Conservation (phyloP, 148 eudicot genomes). For the Pharnaceum exiguum region DNA sequence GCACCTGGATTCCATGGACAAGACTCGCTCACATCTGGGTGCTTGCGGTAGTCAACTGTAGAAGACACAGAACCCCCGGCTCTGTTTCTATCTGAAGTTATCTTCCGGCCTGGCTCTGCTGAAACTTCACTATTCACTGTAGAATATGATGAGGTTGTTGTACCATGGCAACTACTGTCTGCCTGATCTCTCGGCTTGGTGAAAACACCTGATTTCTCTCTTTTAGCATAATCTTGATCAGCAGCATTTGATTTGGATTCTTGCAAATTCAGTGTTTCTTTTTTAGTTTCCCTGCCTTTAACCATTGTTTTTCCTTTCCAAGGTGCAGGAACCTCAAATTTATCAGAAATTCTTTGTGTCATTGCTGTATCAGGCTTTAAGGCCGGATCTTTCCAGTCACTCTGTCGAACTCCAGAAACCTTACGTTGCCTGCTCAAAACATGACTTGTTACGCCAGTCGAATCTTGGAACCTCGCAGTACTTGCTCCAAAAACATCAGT, state of each 20-base stretch:
- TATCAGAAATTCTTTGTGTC: constrained; percentile 12
- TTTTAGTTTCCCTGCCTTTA: constrained; percentile 26
- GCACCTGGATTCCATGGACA: constrained; percentile 15
- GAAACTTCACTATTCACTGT: constrained; percentile 18
- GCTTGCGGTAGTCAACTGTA: constrained; percentile 13
- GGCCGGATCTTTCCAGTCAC: constrained; percentile 25
- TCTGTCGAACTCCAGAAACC: constrained; percentile 8
- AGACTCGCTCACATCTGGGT: constrained; percentile 15
- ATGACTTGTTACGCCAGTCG: constrained; percentile 8
- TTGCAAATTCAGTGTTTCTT: constrained; percentile 20
- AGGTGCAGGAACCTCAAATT: constrained; percentile 16
- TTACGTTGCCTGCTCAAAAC: constrained; percentile 29
- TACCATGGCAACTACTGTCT: constrained; percentile 18
- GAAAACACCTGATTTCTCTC: constrained; percentile 18
- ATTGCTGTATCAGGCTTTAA: constrained; percentile 13
- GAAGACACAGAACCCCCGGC: constrained; percentile 17
- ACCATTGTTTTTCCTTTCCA: constrained; percentile 47
- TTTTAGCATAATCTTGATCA: constrained; percentile 21
- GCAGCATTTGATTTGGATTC: constrained; percentile 10
- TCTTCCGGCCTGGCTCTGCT: constrained; percentile 21
- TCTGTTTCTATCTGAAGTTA: constrained; percentile 17
- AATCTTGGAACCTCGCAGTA: constrained; percentile 18
- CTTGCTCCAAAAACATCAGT: constrained; percentile 18
- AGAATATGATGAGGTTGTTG: constrained; percentile 17
- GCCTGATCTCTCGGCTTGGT: constrained; percentile 27